Conservation (phyloP, 176 grass and related monocot genomes). For the Puccinellia tenuiflora region DNA sequence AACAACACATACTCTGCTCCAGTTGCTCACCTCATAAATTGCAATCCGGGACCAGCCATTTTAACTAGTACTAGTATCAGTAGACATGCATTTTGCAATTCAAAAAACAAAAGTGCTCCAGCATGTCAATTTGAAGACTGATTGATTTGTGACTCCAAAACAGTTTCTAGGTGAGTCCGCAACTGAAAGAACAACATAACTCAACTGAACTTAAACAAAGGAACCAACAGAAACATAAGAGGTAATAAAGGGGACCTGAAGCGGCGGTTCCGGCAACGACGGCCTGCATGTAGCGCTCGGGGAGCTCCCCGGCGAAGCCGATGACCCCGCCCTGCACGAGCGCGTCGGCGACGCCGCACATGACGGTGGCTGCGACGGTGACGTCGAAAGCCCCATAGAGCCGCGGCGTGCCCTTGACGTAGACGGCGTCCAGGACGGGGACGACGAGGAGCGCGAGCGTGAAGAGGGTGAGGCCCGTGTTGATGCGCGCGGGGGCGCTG, state of each 20-base stretch:
- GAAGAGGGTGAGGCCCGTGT: conserved; percentile 67
- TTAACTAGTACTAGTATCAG: not conserved
- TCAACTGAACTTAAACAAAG: not conserved
- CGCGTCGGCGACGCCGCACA: conserved; percentile 71
- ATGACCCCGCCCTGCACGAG: conserved; percentile 89
- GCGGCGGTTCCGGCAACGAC: conserved; percentile 75
- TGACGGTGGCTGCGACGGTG: conserved; percentile 51
- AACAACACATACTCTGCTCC: not conserved
- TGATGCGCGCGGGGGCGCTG: conserved; percentile 57
- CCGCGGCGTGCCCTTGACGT: conserved; percentile 51
- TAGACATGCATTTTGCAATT: not conserved
- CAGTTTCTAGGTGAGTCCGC: not conserved
- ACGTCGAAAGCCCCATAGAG: conserved; percentile 65
- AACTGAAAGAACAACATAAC: not conserved
- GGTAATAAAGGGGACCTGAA: conserved; percentile 37
- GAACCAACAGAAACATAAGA: not conserved
- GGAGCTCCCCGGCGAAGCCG: conserved; percentile 82
- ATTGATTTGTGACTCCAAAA: not conserved
- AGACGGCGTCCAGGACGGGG: conserved; percentile 70
- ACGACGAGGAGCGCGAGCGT: conserved; percentile 61
- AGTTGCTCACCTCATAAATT: not conserved
- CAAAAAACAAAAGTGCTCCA: not conserved
- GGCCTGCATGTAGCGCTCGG: conserved; percentile 86
- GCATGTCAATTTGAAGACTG: not conserved
- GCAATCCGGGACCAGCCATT: not conserved